Evolutionary conservation across 345 rosid species (phyloP), one percentile per base, ranked within the genome.

Genomic region (Citrus trifoliata): DNA sequence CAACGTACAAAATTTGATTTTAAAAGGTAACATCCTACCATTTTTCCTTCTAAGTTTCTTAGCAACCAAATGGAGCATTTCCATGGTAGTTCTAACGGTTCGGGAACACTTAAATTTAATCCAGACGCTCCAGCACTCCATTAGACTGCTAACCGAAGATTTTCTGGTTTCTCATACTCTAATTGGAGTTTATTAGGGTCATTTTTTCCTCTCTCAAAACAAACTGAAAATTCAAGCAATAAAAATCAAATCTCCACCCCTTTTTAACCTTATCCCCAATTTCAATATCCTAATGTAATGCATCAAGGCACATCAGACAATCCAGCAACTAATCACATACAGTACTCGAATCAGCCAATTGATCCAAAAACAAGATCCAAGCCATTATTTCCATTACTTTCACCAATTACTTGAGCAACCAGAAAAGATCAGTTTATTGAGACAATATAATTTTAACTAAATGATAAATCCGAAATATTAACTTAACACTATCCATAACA

Each of bases 321-420:
- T 38, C 14, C 25, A 35, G 12, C 51, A 9, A 73, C 4, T n/a
- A 21, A 24, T 5, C 13, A 4, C 55, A 38, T n/a, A 4, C 1
- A n/a, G 55, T 58, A 59, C 65, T 48, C 35, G 2, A 46, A 22
- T 16, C 28, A 38, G 55, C n/a, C 40, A 73, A 58, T 48, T 71
- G n/a, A 32, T 7, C 42, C 21, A 74, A 25, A 74, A 74, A 9
- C 24, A 28, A 74, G 59, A 74, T 28, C 21, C 19, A 74, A 62
- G 9, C 38, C 9, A 21, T 28, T 35, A 62, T 28, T 42, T 63
- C 77, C 10, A 4, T 46, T 25, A 67, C 28, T 21, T 63, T 30
- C 30, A 72, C 55, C 64, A 82, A 40, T 35, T 60, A 70, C 69
- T 69, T 74, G 51, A 42, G 42, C 42, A 58, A 32, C 71, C 73